Evolutionary conservation across 2,329 filamentous ascomycete genomes (phyloP).

Genomic region (Catunica adiposa): DNA sequence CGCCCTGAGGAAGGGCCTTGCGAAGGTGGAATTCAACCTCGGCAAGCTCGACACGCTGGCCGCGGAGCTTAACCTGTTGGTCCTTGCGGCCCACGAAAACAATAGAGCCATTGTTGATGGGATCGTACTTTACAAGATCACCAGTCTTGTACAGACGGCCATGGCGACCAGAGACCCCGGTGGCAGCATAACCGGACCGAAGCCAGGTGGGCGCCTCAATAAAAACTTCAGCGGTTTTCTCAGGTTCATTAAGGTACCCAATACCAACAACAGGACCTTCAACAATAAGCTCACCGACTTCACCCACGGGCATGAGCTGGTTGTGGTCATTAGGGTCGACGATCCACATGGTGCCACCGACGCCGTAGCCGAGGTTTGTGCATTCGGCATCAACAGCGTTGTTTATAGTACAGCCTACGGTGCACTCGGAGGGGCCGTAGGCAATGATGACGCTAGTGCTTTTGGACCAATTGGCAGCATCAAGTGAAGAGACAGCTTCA

Average conservation of each 20-base stretch:
- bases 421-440: constrained; percentile 39
- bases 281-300: constrained; percentile 36
- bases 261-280: constrained; percentile 44
- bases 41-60: constrained; percentile 45
- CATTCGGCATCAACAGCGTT: constrained; percentile 25
- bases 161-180: constrained; percentile 21
- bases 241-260: constrained; percentile 42
- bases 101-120: constrained; percentile 36
- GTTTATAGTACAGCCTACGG: constrained; percentile 34
- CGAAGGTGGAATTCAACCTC: constrained; percentile 35
- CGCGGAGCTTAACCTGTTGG: constrained; percentile 50
- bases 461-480: constrained; percentile 31
- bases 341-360: constrained; percentile 34
- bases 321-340: constrained; percentile 32
- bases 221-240: constrained; percentile 41
- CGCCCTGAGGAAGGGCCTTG: constrained; percentile 26
- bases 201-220: constrained; percentile 39
- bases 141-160: constrained; percentile 42
- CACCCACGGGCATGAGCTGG: constrained; percentile 30
- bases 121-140: constrained; percentile 38
- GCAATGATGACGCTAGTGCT: constrained; percentile 32
- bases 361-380: constrained; percentile 32
- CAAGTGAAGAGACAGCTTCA: constrained; percentile 35
- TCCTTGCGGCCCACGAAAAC: constrained; percentile 47
- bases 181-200: constrained; percentile 22